A percentile compares a stretch with the other conserved stretches of the same genome.
These are phyloP conservation scores for Phoma sp. DNA, from an alignment of 2,329 filamentous ascomycete species.

Conservation along the genomic window DNA sequence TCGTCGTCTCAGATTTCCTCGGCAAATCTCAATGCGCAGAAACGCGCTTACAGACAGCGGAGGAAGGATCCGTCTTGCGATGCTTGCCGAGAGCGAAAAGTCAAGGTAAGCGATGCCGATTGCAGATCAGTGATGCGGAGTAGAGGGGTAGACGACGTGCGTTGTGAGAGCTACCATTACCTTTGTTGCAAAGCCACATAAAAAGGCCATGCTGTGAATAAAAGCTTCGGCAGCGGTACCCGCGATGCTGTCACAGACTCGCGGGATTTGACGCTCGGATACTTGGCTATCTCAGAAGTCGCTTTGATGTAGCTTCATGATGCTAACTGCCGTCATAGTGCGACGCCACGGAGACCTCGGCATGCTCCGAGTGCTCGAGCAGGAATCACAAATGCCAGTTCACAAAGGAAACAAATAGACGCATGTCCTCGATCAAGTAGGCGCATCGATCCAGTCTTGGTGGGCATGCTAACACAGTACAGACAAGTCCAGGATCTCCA, in stretches of 20 bases:
- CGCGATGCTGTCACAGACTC: neutral
- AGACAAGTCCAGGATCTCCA: conserved; percentile 94
- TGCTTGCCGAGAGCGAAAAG: conserved; percentile 85
- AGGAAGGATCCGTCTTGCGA: conserved; percentile 98
- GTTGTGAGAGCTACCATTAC: too few species aligned
- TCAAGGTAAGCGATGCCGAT: conserved; percentile 62
- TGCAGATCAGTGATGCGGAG: neutral
- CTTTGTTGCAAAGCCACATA: neutral
- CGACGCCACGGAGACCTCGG: conserved; percentile 94
- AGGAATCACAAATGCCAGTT: conserved; percentile 98
- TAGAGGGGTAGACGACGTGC: neutral
- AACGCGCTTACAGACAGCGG: conserved; percentile 91
- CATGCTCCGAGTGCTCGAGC: conserved; percentile 96
- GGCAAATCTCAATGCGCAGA: conserved; percentile 74
- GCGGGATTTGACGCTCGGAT: neutral
- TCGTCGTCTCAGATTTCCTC: conserved; percentile 52
- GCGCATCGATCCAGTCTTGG: conserved; percentile 30
- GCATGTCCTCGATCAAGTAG: conserved; percentile 98
- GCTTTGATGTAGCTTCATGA: neutral
- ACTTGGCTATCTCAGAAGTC: neutral
- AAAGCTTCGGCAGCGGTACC: neutral
- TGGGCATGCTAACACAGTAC: conserved; percentile 18
- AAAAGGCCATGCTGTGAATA: too few species aligned
- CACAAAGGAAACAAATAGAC: conserved; percentile 96
- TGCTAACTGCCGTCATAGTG: conserved; percentile 62